Percentiles rank a stretch among this genome's conserved stretches.
phyloP scores from a whole-genome alignment of 768 basidiomycete species.

The Boletales sp. region DNA sequence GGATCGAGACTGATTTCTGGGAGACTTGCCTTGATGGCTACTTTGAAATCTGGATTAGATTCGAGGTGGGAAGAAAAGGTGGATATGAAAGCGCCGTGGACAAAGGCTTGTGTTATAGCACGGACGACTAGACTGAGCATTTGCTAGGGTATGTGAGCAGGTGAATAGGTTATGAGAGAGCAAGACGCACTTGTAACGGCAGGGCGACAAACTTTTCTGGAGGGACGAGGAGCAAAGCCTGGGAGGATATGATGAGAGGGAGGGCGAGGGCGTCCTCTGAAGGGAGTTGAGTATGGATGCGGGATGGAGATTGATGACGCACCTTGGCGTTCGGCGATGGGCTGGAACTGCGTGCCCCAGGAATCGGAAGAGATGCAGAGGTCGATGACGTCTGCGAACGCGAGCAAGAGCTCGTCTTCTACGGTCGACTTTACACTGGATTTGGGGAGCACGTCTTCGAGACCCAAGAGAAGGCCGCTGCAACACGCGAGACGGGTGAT shows the following conservation, averaged over 20 bases:
- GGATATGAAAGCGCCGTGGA: conserved; percentile 52
- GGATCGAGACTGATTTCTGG: not conserved
- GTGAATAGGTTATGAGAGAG: conserved; percentile 16
- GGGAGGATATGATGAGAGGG: conserved; percentile 54
- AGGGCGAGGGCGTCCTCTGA: conserved; percentile 41
- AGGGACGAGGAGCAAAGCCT: conserved; percentile 54
- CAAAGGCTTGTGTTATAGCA: conserved; percentile 54
- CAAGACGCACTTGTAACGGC: conserved; percentile 46
- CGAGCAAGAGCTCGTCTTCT: conserved; percentile 65
- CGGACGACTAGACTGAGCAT: conserved; percentile 37
- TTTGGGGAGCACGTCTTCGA: conserved; percentile 47
- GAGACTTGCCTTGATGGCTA: conserved; percentile 17
- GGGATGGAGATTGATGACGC: conserved; percentile 14
- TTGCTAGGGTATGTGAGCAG: conserved; percentile 8
- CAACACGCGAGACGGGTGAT: conserved; percentile 59
- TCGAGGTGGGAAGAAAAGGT: conserved; percentile 36
- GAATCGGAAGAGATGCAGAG: conserved; percentile 40
- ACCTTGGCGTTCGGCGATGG: conserved; percentile 43
- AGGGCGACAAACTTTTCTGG: conserved; percentile 55
- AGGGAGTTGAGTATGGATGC: conserved; percentile 7
- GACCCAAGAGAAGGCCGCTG: conserved; percentile 60
- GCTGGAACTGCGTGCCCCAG: conserved; percentile 71
- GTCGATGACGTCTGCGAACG: conserved; percentile 74
- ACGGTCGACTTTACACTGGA: conserved; percentile 38
- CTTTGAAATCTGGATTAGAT: conserved; percentile 13